phyloP scores from a whole-genome alignment of 106 monocot species.

The Chionographis japonica region DNA sequence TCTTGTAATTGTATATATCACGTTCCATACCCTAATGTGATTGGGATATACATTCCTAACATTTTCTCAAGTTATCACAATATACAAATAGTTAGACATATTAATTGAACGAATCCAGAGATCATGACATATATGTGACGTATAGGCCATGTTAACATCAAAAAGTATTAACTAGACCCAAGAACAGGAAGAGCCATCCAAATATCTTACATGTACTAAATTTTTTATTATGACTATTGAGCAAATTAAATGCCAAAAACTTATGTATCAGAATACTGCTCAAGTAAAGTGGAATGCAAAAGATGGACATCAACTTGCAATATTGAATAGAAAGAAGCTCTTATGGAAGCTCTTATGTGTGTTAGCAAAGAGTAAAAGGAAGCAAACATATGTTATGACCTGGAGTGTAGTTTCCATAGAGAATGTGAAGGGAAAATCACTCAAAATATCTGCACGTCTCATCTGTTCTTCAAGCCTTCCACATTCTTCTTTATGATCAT shows the following conservation, averaged over 20 bases:
- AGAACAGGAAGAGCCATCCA: too few species aligned
- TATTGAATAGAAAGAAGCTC: not conserved
- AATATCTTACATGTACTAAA: too few species aligned
- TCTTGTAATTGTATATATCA: too few species aligned
- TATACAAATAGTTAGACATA: too few species aligned
- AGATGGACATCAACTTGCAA: not conserved
- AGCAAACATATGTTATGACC: constrained; percentile 20
- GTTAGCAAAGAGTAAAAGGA: not conserved
- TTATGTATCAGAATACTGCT: not conserved
- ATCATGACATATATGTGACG: too few species aligned
- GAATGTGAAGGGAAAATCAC: constrained; percentile 77
- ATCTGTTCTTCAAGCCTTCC: constrained; percentile 67
- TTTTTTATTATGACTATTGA: too few species aligned
- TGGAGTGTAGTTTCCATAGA: constrained; percentile 8
- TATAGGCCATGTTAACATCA: too few species aligned
- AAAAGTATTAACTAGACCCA: too few species aligned
- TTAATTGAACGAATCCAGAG: too few species aligned
- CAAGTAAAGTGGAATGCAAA: not conserved
- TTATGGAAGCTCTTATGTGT: not conserved
- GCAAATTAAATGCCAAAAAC: not conserved
- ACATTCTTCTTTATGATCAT: constrained; percentile 85
- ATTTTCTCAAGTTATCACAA: too few species aligned
- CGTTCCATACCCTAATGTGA: too few species aligned
- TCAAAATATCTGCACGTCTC: constrained; percentile 36
- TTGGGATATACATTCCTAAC: too few species aligned